Conservation (phyloP, 1,139 yeast genomes). For the Kluyveromyces sp. region DNA sequence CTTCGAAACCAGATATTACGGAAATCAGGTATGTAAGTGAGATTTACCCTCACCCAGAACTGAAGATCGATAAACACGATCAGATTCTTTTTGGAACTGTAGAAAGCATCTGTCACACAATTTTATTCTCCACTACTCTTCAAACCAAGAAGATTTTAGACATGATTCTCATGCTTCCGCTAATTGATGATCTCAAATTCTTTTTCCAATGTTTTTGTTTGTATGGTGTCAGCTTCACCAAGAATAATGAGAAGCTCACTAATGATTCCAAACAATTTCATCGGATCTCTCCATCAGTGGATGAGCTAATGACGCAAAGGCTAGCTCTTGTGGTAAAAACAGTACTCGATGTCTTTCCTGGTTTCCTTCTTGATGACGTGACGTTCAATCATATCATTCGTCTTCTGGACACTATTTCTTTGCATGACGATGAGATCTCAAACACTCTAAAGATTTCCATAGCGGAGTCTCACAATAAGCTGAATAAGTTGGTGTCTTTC, state of each 20-base stretch:
- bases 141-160: constrained; percentile 35
- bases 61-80: constrained; percentile 45
- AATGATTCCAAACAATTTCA: constrained; percentile 14
- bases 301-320: constrained; percentile 38
- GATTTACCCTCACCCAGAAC: constrained; percentile 61
- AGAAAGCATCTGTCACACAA: constrained; percentile 69
- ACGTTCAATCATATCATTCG: constrained; percentile 40
- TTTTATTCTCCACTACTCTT: constrained; percentile 44
- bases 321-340: constrained; percentile 41
- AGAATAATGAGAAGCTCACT: constrained; percentile 20
- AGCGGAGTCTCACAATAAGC: constrained; percentile 36
- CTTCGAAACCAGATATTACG: constrained; percentile 11
- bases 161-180: constrained; percentile 53
- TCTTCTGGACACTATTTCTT: constrained; percentile 39
- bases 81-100: constrained; percentile 46
- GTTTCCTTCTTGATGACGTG: constrained; percentile 47
- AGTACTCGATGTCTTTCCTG: constrained; percentile 42
- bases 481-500: constrained; percentile 34
- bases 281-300: constrained; percentile 31
- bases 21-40: constrained; percentile 35
- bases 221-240: constrained; percentile 36
- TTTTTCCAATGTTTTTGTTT: constrained; percentile 45
- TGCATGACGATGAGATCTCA: constrained; percentile 42
- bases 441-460: constrained; percentile 39
- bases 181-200: constrained; percentile 52